Base-by-base conservation (phyloP, 2,329 filamentous ascomycete genomes). In the Aspergillus udagawae region DNA sequence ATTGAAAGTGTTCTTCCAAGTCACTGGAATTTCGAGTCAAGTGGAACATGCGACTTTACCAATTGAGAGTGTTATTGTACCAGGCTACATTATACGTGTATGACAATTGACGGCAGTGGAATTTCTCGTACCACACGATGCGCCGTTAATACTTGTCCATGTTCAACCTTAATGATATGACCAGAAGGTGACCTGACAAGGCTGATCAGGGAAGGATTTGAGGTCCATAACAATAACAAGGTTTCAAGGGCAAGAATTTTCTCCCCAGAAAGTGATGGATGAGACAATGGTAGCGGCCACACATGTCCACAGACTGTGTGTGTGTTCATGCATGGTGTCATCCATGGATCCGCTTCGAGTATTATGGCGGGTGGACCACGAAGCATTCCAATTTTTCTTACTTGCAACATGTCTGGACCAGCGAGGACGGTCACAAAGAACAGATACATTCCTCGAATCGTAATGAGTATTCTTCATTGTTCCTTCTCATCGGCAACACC, bases 41-140 rank as follows among this genome's bases (percentile, higher is more conserved):
- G 44, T 47, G 23, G 27, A 27, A 23, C 57, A 50, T 35, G 54
- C 57, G 32, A 14, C 14, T 38, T 17, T 38, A 38, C 32, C 14
- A 17, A 65, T 65, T 60, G 62, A 59, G 63, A 61, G 62, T 64
- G 63, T 59, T 12, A 27, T 38, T 38, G 32, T 38, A 38, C 32
- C 32, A 7, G 14, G 32, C 32, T 17, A 17, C 14, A 38, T 17
- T 35, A 29, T 29, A 38, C 14, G n/a, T n/a, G 32, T 38, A 38
- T 17, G 14, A 38, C 32, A 17, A 35, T 38, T 38, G 32, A 38
- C 32, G 6, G 14, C 32, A 38, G 32, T 17, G 32, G 14, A 6
- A 17, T 38, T 6, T 17, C 32, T 7, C 14, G 14, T 38, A 38
- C 32, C 2, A 38, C 32, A 38, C 32, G 32, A 38, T 38, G 14